These are phyloP conservation scores for Talaromyces stipitatus DNA, from an alignment of 495 filamentous ascomycete genomes.

Conservation along the genomic window DNA sequence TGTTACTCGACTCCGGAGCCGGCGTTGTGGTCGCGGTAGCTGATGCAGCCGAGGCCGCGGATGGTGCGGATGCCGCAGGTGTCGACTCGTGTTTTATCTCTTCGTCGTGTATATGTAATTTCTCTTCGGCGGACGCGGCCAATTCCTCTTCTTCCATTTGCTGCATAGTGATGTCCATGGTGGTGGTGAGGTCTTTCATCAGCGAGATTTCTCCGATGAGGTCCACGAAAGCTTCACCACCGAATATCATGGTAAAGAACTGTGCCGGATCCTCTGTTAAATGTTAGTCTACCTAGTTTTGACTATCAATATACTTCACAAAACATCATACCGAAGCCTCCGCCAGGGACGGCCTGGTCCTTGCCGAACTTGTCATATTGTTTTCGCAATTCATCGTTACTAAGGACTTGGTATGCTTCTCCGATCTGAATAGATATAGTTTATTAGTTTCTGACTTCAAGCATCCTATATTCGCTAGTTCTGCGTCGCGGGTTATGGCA, in stretches of 20 bases:
- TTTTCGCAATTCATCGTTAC: constrained; percentile 73
- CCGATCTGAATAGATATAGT: constrained; percentile 53
- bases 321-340: constrained; percentile 67
- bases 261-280: constrained; percentile 78
- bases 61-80: constrained; percentile 12
- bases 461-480: background rate
- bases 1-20: constrained; percentile 20
- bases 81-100: constrained; percentile 27
- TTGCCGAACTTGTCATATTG: constrained; percentile 97
- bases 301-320: background rate
- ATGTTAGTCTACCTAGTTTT: background rate
- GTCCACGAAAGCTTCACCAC: constrained; percentile 89
- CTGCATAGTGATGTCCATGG: constrained; percentile 83
- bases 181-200: constrained; percentile 84
- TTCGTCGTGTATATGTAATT: constrained; percentile 38
- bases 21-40: constrained; percentile 17
- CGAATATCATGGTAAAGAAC: constrained; percentile 98
- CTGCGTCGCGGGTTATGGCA: background rate
- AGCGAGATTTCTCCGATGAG: constrained; percentile 87
- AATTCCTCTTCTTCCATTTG: constrained; percentile 58
- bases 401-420: constrained; percentile 96
- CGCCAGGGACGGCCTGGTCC: constrained; percentile 75
- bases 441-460: background rate
- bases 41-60: constrained; percentile 13
- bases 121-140: constrained; percentile 41